A percentile compares a stretch with the other conserved stretches of the same genome.
Conservation (phyloP, 148 eudicot species). For the Persicaria maculosa region DNA sequence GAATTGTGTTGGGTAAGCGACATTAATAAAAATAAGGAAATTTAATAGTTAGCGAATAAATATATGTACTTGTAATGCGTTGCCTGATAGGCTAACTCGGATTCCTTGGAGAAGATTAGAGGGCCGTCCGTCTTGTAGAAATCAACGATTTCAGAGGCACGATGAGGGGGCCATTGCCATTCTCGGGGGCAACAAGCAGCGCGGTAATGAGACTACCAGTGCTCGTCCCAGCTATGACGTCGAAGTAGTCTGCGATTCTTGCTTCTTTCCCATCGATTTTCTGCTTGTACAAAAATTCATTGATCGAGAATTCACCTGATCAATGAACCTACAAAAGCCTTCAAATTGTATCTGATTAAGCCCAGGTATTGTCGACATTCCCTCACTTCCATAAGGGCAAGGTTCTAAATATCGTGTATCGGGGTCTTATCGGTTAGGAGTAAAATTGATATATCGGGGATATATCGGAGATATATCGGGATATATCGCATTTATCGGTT, state of each 20-base stretch:
- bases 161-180: conserved; percentile 22
- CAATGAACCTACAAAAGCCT: conserved; percentile 9
- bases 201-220: conserved; percentile 32
- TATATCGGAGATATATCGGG: no score
- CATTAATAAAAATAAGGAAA: no score
- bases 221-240: conserved; percentile 34
- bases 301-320: no score
- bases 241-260: conserved; percentile 37
- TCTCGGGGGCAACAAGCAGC: conserved; percentile 30
- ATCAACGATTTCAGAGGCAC: conserved; percentile 21
- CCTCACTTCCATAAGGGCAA: conserved; percentile 10
- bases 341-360: conserved; percentile 5
- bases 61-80: no score
- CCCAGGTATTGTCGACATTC: conserved; percentile 6
- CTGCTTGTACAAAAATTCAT: conserved; percentile 8
- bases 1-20: no score
- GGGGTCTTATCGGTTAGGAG: no score
- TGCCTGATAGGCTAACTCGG: neutral
- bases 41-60: no score
- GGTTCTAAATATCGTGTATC: no score
- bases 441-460: no score
- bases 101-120: conserved; percentile 26
- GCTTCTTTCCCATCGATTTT: conserved; percentile 30
- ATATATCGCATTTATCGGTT: no score
- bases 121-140: conserved; percentile 28